Evolutionary conservation across 306 rosid species (phyloP).

Genomic region (Prunus fruticosa): DNA sequence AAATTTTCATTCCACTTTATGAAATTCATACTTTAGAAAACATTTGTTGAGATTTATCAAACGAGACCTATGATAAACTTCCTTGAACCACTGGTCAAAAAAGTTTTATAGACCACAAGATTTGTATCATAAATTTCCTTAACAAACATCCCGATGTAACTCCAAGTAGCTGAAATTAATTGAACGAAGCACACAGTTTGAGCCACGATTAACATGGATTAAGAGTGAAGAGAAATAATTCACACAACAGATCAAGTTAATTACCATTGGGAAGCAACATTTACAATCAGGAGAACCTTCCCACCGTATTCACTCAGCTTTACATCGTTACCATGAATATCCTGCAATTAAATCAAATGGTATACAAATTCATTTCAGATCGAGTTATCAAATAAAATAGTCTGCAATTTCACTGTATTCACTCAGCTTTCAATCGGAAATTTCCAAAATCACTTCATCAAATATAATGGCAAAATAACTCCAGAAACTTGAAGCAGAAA

Average conservation of each 20-base stretch:
- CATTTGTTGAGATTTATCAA: background rate
- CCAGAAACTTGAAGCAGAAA: background rate
- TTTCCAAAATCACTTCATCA: background rate
- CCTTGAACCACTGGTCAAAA: no score
- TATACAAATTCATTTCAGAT: slow-evolving; percentile 1
- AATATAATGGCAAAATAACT: background rate
- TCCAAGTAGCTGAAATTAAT: background rate
- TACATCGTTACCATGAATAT: slow-evolving; percentile 74
- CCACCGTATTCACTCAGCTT: slow-evolving; percentile 60
- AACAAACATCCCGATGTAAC: no score
- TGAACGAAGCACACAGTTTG: background rate
- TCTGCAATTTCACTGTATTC: background rate
- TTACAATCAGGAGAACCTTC: slow-evolving; percentile 76
- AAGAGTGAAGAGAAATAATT: background rate
- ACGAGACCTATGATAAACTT: background rate
- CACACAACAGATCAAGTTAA: background rate
- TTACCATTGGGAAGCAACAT: slow-evolving; percentile 93
- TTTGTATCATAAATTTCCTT: background rate
- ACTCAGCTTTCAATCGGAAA: background rate
- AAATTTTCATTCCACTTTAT: no score
- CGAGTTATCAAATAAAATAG: background rate
- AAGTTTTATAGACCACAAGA: background rate
- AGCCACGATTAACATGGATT: background rate
- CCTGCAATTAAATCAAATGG: slow-evolving; percentile 48
- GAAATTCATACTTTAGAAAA: background rate